Evolutionary conservation across 129 eudicot species (phyloP).

Genomic region (Flaveria ramosissima): DNA sequence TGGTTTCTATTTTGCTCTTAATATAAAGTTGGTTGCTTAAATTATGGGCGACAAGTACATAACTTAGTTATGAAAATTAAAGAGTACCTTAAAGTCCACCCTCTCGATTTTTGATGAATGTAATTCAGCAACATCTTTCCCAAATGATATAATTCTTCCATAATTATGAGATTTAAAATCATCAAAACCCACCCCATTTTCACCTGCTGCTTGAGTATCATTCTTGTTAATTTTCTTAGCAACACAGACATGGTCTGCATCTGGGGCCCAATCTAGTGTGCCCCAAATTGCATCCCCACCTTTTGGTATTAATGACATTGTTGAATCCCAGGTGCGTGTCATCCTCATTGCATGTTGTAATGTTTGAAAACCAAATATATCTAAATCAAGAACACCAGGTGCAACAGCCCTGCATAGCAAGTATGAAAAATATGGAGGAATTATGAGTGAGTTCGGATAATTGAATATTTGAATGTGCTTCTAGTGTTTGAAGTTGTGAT

Average conservation of each 20-base stretch:
- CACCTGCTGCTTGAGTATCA: slow-evolving; percentile 5
- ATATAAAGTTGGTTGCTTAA: slow-evolving; percentile 2
- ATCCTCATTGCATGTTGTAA: slow-evolving; percentile 16
- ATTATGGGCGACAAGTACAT: background rate
- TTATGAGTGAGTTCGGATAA: background rate
- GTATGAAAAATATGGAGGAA: background rate
- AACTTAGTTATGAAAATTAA: background rate
- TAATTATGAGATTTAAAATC: slow-evolving; percentile 7
- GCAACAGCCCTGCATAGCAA: slow-evolving; percentile 7
- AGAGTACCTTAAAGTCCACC: slow-evolving; percentile 10
- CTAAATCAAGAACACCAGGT: slow-evolving; percentile 12
- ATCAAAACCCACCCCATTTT: background rate
- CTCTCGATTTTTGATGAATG: slow-evolving; percentile 14
- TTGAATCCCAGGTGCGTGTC: slow-evolving; percentile 21
- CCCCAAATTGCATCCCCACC: slow-evolving; percentile 13
- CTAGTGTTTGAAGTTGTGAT: background rate
- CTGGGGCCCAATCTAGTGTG: slow-evolving; percentile 20
- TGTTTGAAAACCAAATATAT: slow-evolving; percentile 17
- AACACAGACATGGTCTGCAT: slow-evolving; percentile 7
- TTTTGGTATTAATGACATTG: slow-evolving; percentile 15
- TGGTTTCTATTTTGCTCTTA: background rate
- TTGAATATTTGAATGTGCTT: background rate
- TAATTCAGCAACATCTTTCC: slow-evolving; percentile 12
- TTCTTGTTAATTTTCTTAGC: slow-evolving; percentile 11
- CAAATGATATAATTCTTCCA: slow-evolving; percentile 17